phyloP scores from a whole-genome alignment of 139 green algal genomes.

The Eudorina sp. region DNA sequence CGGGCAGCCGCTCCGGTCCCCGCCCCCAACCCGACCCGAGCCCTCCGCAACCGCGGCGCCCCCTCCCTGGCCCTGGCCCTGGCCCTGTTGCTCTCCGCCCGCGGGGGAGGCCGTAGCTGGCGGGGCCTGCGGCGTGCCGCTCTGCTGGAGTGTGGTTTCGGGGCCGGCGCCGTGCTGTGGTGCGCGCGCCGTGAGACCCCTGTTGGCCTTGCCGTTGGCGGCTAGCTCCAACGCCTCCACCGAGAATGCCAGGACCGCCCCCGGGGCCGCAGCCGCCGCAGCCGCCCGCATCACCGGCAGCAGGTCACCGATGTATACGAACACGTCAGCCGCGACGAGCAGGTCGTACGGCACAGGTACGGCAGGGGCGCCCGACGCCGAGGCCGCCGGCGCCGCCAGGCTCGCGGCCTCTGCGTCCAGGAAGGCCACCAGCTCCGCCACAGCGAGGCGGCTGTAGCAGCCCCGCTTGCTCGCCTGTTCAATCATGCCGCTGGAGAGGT shows the following conservation, averaged over 20 bases:
- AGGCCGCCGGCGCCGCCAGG: background rate
- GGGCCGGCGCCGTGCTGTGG: too few species aligned
- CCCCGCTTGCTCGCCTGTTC: constrained; percentile 54
- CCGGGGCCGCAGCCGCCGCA: constrained; percentile 26
- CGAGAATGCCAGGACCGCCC: constrained; percentile 61
- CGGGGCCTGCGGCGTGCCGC: too few species aligned
- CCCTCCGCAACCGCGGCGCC: background rate
- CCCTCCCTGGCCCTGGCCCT: background rate
- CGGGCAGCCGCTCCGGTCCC: background rate
- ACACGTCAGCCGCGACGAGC: constrained; percentile 74
- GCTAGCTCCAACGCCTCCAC: constrained; percentile 48
- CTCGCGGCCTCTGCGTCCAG: constrained; percentile 25
- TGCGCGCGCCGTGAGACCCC: too few species aligned
- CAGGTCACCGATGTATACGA: constrained; percentile 78
- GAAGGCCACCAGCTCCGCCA: constrained; percentile 63
- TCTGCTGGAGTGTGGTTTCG: too few species aligned
- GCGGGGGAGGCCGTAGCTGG: too few species aligned
- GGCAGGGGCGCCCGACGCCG: background rate
- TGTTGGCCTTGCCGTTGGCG: background rate
- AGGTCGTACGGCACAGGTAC: constrained; percentile 56
- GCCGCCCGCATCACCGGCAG: constrained; percentile 54
- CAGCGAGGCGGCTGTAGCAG: constrained; percentile 62
- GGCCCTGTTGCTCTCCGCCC: background rate
- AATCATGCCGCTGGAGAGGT: constrained; percentile 72
- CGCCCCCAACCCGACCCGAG: background rate